Percentiles rank a stretch among this genome's conserved stretches.
phyloP scores from a whole-genome alignment of 805 yeast species.

The Nakazawaea wyomingensis region DNA sequence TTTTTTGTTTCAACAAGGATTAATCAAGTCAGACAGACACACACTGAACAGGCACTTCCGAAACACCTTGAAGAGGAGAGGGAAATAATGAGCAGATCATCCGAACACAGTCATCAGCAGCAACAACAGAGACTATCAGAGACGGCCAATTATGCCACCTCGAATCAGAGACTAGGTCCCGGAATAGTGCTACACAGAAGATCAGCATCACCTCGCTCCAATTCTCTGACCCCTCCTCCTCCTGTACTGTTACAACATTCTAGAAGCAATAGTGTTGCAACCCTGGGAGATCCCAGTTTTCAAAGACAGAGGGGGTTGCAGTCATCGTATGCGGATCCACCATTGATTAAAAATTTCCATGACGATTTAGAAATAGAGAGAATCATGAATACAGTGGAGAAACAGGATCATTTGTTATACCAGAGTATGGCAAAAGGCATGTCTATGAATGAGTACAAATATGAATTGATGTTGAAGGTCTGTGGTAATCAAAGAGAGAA shows the following conservation, averaged over 20 bases:
- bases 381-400: constrained; percentile 26
- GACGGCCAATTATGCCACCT: not conserved
- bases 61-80: not conserved
- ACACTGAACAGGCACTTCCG: no score
- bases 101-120: not conserved
- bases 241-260: no score
- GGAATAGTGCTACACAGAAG: constrained; percentile 6
- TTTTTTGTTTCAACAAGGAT: no score
- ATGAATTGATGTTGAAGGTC: constrained; percentile 22
- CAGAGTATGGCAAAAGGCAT: constrained; percentile 25
- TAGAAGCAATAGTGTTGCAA: no score
- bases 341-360: not conserved
- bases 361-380: constrained; percentile 2
- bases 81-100: not conserved
- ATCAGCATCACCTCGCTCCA: constrained; percentile 2
- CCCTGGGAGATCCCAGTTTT: no score
- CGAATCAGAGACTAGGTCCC: constrained; percentile 4
- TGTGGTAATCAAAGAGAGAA: no score
- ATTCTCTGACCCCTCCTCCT: no score
- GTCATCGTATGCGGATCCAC: not conserved
- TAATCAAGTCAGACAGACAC: no score
- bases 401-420: constrained; percentile 25
- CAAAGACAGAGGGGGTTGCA: no score
- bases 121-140: not conserved
- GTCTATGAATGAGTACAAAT: constrained; percentile 23